Evolutionary conservation across 1,284 basidiomycete genomes (phyloP), one percentile per base, ranked within the genome.

Genomic region (Leccinum solheimii): DNA sequence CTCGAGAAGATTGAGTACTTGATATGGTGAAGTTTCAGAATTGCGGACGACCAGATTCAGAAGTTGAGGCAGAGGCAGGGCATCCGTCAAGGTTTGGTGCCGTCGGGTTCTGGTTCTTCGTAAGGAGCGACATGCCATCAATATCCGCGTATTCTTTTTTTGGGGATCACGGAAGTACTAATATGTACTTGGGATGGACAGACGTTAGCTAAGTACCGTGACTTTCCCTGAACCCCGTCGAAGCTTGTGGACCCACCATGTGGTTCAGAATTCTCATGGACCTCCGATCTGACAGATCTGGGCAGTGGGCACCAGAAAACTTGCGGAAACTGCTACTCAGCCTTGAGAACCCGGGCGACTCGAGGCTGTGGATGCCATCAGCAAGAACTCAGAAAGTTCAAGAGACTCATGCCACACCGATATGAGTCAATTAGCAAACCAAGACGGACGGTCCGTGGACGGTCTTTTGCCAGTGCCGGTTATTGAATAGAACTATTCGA

Each of bases 1-100:
- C 9, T 68, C 51, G 36, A 68, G 1, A 57, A 45, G 66, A 51
- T 68, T 16, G 60, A 68, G 52, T 21, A 21, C 19, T 9, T 57
- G 60, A 59, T 66, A 49, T 66, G 66, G 65, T 59, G 26, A 27
- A 27, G 45, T 54, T 13, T 55, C 21, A 66, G 66, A 23, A 34
- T 66, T 27, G 10, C 32, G 9, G 63, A 67, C 27, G 36, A 55
- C 1, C 48, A 68, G 8, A 43, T 65, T 3, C 58, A 55, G 9
- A 45, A 38, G 3, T 43, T 62, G 59, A 65, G n/a, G 38, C 27
- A 5, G 40, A n/a, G 4, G 8, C 26, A 14, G 7, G 2, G 48
- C 23, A 14, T 50, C 1, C 13, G 5, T 6, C 50, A 1, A 8
- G n/a, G 7, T 3, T 30, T 19, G 10, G 7, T 49, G 1, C 1